These are phyloP conservation scores for Blepharisma stoltei DNA, from an alignment of 73 alveolate genomes.

Conservation along the genomic window DNA sequence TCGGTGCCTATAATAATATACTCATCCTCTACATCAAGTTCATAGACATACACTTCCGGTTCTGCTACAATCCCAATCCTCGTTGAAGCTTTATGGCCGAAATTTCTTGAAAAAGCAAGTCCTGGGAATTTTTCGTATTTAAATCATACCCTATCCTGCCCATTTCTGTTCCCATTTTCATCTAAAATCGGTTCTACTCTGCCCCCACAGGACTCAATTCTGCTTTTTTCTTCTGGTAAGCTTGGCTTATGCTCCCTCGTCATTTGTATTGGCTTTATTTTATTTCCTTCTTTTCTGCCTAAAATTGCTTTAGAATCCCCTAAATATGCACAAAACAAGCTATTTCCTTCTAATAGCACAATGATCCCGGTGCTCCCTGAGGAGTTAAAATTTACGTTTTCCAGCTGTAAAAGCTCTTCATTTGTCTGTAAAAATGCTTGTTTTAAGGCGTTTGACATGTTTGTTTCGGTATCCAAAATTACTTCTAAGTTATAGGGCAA, in stretches of 20 bases:
- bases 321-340: constrained; percentile 36
- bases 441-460: too few relatives aligned
- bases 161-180: constrained; percentile 54
- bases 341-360: background rate
- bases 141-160: constrained; percentile 80
- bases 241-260: constrained; percentile 82
- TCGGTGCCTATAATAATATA: constrained; percentile 70
- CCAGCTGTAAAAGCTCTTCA: background rate
- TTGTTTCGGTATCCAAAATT: too few relatives aligned
- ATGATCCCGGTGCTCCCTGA: constrained; percentile 8
- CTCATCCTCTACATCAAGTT: constrained; percentile 49
- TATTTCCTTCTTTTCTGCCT: constrained; percentile 60
- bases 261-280: constrained; percentile 40
- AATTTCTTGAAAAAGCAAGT: constrained; percentile 94
- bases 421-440: too few relatives aligned
- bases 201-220: constrained; percentile 71
- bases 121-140: constrained; percentile 82
- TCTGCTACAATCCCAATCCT: constrained; percentile 86
- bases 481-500: constrained; percentile 52
- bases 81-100: constrained; percentile 90
- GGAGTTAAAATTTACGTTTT: constrained; percentile 21
- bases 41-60: constrained; percentile 56
- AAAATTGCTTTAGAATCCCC: constrained; percentile 60
- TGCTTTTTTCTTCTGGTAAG: constrained; percentile 59
- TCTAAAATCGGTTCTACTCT: constrained; percentile 68